These are phyloP conservation scores for Pichia membranifaciens DNA, from an alignment of 805 yeast species.

Conservation along the genomic window DNA sequence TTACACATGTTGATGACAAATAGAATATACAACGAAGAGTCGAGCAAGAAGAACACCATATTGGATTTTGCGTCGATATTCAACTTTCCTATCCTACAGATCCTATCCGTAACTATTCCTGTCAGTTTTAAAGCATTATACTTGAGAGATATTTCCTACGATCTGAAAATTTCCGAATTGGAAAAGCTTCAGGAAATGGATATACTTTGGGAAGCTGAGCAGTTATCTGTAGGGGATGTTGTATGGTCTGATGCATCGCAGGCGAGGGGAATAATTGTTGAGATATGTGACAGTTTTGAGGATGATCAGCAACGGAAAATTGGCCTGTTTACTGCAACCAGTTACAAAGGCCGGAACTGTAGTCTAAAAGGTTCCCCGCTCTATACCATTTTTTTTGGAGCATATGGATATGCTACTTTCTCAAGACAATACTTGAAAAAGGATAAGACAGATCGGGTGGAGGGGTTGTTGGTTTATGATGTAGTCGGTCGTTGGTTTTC, in stretches of 20 bases:
- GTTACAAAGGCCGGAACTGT: not conserved
- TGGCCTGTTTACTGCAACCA: not conserved
- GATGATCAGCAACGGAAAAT: not conserved
- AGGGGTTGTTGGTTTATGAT: slow-evolving; percentile 10
- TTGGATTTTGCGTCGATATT: not conserved
- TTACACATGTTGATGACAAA: not conserved
- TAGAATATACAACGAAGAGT: not conserved
- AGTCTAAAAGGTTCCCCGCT: slow-evolving; percentile 4
- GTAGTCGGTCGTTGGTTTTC: slow-evolving; percentile 11
- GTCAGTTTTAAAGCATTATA: not conserved
- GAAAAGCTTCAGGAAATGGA: not conserved
- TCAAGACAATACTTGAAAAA: slow-evolving; percentile 7
- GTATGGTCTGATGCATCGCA: slow-evolving; percentile 12
- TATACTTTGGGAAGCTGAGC: slow-evolving; percentile 4
- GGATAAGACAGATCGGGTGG: slow-evolving; percentile 8
- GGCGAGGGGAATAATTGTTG: slow-evolving; percentile 8
- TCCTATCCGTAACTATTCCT: not conserved
- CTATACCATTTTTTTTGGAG: slow-evolving; percentile 8
- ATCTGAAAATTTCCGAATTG: not conserved
- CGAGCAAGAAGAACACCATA: not conserved
- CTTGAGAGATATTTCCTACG: not conserved
- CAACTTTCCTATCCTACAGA: not conserved
- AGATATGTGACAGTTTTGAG: slow-evolving; percentile 4
- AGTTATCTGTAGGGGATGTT: slow-evolving; percentile 8
- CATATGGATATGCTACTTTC: slow-evolving; percentile 10